Conservation (phyloP, 2,329 filamentous ascomycete species). For the Colletotrichum sp. region DNA sequence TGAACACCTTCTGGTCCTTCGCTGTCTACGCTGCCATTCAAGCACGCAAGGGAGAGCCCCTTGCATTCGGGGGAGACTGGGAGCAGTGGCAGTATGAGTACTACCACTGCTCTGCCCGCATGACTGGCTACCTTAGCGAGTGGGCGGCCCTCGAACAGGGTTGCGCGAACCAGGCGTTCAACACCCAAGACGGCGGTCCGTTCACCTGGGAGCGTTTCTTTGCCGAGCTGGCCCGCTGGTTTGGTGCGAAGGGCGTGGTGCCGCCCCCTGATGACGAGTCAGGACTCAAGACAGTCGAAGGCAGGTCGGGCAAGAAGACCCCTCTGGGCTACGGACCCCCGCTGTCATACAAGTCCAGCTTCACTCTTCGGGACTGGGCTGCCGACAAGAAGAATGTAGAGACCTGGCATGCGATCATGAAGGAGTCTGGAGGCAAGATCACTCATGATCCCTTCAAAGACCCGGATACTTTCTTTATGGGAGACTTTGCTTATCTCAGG, state of each 20-base stretch:
- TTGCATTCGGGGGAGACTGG: constrained; percentile 1
- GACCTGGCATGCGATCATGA: background rate
- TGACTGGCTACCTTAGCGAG: background rate
- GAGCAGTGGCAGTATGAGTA: background rate
- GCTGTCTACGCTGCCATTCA: background rate
- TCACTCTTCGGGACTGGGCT: background rate
- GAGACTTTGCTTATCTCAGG: background rate
- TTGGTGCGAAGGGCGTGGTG: background rate
- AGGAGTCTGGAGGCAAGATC: background rate
- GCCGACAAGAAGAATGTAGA: background rate
- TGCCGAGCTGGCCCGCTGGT: background rate
- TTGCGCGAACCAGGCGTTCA: background rate
- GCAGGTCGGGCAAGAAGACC: background rate
- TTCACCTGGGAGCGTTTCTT: background rate
- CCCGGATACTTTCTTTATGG: background rate
- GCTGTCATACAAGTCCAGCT: background rate
- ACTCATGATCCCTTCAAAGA: background rate
- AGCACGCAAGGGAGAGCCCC: background rate
- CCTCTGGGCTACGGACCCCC: background rate
- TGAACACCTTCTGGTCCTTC: background rate
- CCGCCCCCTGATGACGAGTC: background rate
- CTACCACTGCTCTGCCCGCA: background rate
- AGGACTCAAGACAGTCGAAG: background rate
- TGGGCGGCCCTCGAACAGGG: background rate
- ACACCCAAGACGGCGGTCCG: background rate